Evolutionary conservation across 768 basidiomycete genomes (phyloP).

Genomic region (Tremella fuciformis): DNA sequence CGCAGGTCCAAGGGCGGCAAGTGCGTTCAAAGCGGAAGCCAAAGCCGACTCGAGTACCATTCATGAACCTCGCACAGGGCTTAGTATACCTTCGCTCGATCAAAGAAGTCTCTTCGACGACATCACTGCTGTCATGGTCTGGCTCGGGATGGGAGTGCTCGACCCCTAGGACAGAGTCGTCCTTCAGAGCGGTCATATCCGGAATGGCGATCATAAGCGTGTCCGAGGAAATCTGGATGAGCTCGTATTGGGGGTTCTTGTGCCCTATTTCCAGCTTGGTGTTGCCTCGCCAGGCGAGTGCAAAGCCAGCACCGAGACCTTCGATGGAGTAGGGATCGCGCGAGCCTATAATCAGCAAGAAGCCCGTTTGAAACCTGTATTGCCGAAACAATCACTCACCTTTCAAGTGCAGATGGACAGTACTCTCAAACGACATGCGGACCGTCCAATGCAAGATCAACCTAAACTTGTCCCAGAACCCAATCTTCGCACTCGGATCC

Average conservation of each 20-base stretch:
- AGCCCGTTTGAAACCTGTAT: neutral
- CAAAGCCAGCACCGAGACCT: conserved; percentile 79
- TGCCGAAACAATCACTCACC: conserved; percentile 56
- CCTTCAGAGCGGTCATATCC: conserved; percentile 52
- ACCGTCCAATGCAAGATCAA: conserved; percentile 76
- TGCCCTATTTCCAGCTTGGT: conserved; percentile 69
- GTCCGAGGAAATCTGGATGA: conserved; percentile 78
- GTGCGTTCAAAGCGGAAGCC: conserved; percentile 78
- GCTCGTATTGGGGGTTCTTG: conserved; percentile 68
- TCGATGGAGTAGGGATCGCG: conserved; percentile 72
- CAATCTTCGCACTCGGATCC: conserved; percentile 76
- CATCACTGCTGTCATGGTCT: conserved; percentile 14
- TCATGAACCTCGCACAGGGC: conserved; percentile 75
- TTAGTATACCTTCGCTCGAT: conserved; percentile 57
- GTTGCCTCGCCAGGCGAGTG: conserved; percentile 75
- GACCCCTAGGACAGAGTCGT: conserved; percentile 48
- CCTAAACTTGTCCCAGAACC: conserved; percentile 91
- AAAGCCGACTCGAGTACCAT: conserved; percentile 82
- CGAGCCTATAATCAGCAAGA: conserved; percentile 59
- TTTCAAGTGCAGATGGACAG: conserved; percentile 80
- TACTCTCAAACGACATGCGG: conserved; percentile 61
- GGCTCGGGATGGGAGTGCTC: conserved; percentile 5
- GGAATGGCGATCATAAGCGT: conserved; percentile 80
- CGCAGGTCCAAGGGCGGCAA: conserved; percentile 66
- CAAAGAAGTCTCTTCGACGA: conserved; percentile 14